Percentiles rank a stretch among this genome's conserved stretches.
Conservation (phyloP, 768 basidiomycete species). For the Serendipita vermifera region DNA sequence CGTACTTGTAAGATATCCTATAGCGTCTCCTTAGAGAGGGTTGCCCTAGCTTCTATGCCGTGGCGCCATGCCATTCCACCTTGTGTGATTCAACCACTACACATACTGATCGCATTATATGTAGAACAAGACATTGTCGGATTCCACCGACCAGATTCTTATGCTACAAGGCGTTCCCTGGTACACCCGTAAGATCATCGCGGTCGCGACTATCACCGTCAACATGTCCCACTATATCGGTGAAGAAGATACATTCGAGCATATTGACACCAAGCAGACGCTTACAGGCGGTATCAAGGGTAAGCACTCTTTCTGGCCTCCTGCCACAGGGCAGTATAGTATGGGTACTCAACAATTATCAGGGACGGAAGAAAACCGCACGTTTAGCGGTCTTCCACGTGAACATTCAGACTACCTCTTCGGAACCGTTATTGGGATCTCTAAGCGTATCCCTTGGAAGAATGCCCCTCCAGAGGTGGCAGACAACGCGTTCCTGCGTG, state of each 20-base stretch:
- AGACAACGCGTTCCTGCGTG: slow-evolving; percentile 14
- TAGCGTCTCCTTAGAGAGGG: not conserved
- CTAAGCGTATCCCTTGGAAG: not conserved
- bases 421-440: slow-evolving; percentile 33
- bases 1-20: slow-evolving; percentile 34
- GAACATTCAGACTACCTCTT: slow-evolving; percentile 48
- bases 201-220: slow-evolving; percentile 44
- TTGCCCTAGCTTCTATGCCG: not conserved
- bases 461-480: not conserved
- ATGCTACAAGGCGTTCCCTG: slow-evolving; percentile 59
- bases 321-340: not conserved
- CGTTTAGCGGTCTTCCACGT: slow-evolving; percentile 42
- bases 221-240: slow-evolving; percentile 46
- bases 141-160: slow-evolving; percentile 49
- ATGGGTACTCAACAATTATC: not conserved
- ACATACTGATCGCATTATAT: not conserved
- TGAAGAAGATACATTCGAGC: slow-evolving; percentile 44
- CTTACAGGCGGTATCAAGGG: slow-evolving; percentile 50
- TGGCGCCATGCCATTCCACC: not conserved
- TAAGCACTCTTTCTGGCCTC: not conserved
- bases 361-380: slow-evolving; percentile 38
- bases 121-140: slow-evolving; percentile 60
- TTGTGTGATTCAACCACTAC: not conserved
- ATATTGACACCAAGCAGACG: slow-evolving; percentile 53
- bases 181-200: slow-evolving; percentile 53